These are phyloP conservation scores for Xanthoparmelia taractica DNA, from an alignment of 495 filamentous ascomycete genomes.

Conservation along the genomic window DNA sequence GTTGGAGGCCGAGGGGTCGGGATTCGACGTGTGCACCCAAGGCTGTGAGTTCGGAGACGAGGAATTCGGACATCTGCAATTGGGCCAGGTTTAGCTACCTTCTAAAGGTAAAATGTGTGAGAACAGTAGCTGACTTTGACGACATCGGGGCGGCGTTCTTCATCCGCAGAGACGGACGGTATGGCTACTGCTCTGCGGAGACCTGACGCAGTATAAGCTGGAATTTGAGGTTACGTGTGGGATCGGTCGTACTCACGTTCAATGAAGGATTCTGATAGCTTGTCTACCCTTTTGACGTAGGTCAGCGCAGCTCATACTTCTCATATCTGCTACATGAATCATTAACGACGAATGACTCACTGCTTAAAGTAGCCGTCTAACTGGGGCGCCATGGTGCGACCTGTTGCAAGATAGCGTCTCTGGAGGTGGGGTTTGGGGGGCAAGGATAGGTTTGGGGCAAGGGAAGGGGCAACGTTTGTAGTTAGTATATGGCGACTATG, in stretches of 20 bases:
- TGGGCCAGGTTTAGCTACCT: slow-evolving; percentile 1
- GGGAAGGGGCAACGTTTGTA: neutral
- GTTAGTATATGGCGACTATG: neutral
- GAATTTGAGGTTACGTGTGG: neutral
- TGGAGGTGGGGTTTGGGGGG: neutral
- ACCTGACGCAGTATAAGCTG: slow-evolving; percentile 33
- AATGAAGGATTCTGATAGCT: slow-evolving; percentile 73
- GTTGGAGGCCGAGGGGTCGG: slow-evolving; percentile 79
- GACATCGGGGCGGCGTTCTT: slow-evolving; percentile 79
- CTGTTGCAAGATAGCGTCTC: slow-evolving; percentile 11
- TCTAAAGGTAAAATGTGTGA: neutral
- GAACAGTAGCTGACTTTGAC: slow-evolving; percentile 47
- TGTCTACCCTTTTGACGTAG: slow-evolving; percentile 55
- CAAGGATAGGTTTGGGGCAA: neutral
- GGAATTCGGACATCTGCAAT: slow-evolving; percentile 79
- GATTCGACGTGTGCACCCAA: slow-evolving; percentile 83
- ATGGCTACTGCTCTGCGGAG: slow-evolving; percentile 90
- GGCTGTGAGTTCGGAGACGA: slow-evolving; percentile 69
- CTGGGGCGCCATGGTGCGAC: slow-evolving; percentile 68
- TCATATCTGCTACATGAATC: neutral
- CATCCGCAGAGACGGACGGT: slow-evolving; percentile 87
- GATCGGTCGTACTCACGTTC: slow-evolving; percentile 49
- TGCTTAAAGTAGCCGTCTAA: slow-evolving; percentile 78
- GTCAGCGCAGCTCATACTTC: neutral
- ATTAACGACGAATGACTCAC: slow-evolving; percentile 33